Conservation (phyloP, 768 basidiomycete species). For the Podaxis mareebaensis region DNA sequence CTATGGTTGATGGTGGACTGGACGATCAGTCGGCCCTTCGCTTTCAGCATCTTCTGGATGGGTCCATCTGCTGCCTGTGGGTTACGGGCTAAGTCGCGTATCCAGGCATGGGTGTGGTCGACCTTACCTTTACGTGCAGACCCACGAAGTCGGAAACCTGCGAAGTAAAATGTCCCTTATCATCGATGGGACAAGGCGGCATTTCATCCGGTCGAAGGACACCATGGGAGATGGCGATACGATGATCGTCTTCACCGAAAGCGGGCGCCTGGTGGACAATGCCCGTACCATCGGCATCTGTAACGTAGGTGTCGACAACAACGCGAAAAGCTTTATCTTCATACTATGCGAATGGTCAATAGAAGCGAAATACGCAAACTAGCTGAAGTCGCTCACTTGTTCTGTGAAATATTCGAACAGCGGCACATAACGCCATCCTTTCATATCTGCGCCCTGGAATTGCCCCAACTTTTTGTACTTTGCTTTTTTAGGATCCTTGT, state of each 20-base stretch:
- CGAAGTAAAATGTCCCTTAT: constrained; percentile 81
- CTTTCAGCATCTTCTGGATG: constrained; percentile 89
- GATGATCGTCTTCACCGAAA: constrained; percentile 98
- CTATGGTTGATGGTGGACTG: constrained; percentile 86
- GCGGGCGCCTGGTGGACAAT: constrained; percentile 99
- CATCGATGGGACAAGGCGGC: constrained; percentile 96
- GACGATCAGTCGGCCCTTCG: constrained; percentile 83
- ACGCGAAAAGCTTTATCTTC: constrained; percentile 91
- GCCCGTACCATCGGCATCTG: constrained; percentile 90
- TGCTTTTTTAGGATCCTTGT: constrained; percentile 97
- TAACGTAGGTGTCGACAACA: constrained; percentile 90
- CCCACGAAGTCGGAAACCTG: constrained; percentile 92
- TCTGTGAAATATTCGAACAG: constrained; percentile 97
- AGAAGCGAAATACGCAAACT: background rate
- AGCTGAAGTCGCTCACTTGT: constrained; percentile 49
- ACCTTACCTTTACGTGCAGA: constrained; percentile 79
- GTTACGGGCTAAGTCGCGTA: background rate
- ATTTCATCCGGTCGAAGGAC: constrained; percentile 86
- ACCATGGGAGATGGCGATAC: constrained; percentile 83
- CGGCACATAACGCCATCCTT: constrained; percentile 93
- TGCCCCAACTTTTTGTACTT: constrained; percentile 90
- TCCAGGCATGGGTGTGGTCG: background rate
- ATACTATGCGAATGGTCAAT: constrained; percentile 51
- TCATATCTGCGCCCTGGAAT: constrained; percentile 91
- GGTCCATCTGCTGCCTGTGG: constrained; percentile 86